Evolutionary conservation across 208 protist genomes (phyloP).

Genomic region (Leishmania martiniquensis): DNA sequence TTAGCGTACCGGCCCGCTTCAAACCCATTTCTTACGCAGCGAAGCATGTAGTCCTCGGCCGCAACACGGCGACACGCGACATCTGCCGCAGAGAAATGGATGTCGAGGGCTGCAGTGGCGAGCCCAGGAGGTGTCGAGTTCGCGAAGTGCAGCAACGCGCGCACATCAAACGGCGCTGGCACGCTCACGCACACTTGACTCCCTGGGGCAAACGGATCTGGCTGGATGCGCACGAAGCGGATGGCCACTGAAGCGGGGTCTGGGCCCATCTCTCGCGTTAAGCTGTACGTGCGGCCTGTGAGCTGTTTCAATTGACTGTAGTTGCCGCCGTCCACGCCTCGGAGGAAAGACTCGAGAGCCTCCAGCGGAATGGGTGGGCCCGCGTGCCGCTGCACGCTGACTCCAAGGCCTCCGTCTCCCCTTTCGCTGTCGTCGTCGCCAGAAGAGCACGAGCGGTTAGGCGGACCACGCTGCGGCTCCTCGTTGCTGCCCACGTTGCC

Average conservation of each 20-base stretch:
- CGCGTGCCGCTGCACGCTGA: neutral
- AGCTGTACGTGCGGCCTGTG: slow-evolving; percentile 36
- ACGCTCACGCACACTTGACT: slow-evolving; percentile 54
- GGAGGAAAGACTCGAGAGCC: slow-evolving; percentile 36
- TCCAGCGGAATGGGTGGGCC: neutral
- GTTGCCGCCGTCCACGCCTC: slow-evolving; percentile 46
- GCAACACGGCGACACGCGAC: slow-evolving; percentile 45
- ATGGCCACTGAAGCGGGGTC: slow-evolving; percentile 20
- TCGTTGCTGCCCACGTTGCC: neutral
- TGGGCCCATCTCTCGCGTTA: slow-evolving; percentile 18
- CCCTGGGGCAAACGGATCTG: slow-evolving; percentile 81
- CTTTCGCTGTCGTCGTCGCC: slow-evolving; percentile 15
- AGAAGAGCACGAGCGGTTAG: neutral
- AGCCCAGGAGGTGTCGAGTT: neutral
- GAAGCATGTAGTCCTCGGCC: slow-evolving; percentile 70
- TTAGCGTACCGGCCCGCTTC: neutral
- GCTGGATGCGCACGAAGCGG: slow-evolving; percentile 52
- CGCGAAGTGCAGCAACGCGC: slow-evolving; percentile 3
- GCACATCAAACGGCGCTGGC: slow-evolving; percentile 27
- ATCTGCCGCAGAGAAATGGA: slow-evolving; percentile 3
- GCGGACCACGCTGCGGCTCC: slow-evolving; percentile 1
- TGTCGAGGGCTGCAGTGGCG: neutral
- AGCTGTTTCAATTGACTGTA: slow-evolving; percentile 68
- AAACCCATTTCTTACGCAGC: slow-evolving; percentile 36
- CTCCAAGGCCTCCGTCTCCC: neutral